Conservation (phyloP, 2,329 filamentous ascomycete species). For the Clonostachys rhizophaga region DNA sequence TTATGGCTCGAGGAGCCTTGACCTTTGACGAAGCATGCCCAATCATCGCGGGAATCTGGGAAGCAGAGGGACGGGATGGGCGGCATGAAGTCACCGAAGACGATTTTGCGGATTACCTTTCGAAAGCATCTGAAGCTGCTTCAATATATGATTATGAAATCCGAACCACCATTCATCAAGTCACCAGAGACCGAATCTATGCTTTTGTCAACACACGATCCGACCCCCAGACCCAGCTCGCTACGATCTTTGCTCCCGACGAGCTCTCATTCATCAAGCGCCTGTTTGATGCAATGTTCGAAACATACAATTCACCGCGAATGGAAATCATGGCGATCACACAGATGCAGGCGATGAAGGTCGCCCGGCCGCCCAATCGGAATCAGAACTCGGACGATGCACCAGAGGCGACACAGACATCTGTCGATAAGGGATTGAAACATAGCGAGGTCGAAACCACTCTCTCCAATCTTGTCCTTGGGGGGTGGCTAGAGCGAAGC, state of each 20-base stretch:
- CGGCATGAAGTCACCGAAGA: constrained; percentile 59
- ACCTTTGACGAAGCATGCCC: constrained; percentile 70
- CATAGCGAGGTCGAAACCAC: constrained; percentile 73
- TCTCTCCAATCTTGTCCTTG: constrained; percentile 64
- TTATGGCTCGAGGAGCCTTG: constrained; percentile 74
- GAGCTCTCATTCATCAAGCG: constrained; percentile 89
- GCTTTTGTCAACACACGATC: constrained; percentile 85
- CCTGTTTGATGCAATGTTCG: constrained; percentile 87
- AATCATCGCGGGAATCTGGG: constrained; percentile 72
- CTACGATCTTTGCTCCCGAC: constrained; percentile 74
- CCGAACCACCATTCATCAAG: constrained; percentile 67
- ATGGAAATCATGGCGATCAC: constrained; percentile 81
- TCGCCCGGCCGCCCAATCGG: constrained; percentile 46
- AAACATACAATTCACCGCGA: constrained; percentile 74
- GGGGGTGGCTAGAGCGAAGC: constrained; percentile 83
- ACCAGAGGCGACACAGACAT: constrained; percentile 23
- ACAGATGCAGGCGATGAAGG: constrained; percentile 71
- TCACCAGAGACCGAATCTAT: constrained; percentile 62
- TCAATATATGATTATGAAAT: constrained; percentile 86
- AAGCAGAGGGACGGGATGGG: constrained; percentile 53
- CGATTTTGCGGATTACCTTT: constrained; percentile 64
- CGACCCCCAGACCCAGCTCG: constrained; percentile 80
- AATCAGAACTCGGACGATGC: constrained; percentile 8
- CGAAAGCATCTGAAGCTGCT: constrained; percentile 65
- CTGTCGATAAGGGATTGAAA: constrained; percentile 56